Evolutionary conservation across 148 eudicot genomes (phyloP), one percentile per base, ranked within the genome.

Genomic region (Amaranthus palmeri): DNA sequence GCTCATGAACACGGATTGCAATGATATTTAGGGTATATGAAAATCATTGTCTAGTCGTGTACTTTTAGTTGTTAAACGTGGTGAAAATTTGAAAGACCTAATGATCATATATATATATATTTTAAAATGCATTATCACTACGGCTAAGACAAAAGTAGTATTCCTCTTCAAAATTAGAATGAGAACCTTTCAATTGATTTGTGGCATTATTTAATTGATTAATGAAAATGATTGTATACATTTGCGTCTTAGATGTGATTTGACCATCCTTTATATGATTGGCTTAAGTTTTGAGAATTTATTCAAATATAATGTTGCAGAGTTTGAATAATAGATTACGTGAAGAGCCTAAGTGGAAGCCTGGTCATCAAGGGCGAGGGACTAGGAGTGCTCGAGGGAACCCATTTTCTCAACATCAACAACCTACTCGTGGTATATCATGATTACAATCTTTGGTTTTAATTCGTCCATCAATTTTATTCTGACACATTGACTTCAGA

Each of bases 321-420:
- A 74, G 9, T 67, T 71, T 78, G 71, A 82, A 75, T 55, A 67
- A 71, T 49, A 71, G 79, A 63, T 55, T 76, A 76, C 66, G 52
- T 44, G 85, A 82, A 75, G 82, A 75, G 53, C 72, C 54, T 69
- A 75, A 82, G 68, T 74, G 82, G 76, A 75, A 78, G 64, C 58
- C 52, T 62, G 72, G 73, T 72, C 74, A 67, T 64, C 82, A 78
- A 63, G 77, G 65, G 66, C 82, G 79, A 61, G 85, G 84, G 50
- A 17, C 46, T 45, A 78, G 81, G 51, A 61, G 71, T 71, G 67
- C 75, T 72, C 76, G 78, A 67, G 79, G 79, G 54, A 74, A 68
- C 61, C 53, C 68, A 72, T 78, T 67, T 64, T 53, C 79, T 72
- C 85, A 77, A 56, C 57, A 63, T 72, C 85, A 77, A 56, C 57